These are phyloP conservation scores for Linum lewisii DNA, from an alignment of 345 rosid genomes.

Conservation along the genomic window DNA sequence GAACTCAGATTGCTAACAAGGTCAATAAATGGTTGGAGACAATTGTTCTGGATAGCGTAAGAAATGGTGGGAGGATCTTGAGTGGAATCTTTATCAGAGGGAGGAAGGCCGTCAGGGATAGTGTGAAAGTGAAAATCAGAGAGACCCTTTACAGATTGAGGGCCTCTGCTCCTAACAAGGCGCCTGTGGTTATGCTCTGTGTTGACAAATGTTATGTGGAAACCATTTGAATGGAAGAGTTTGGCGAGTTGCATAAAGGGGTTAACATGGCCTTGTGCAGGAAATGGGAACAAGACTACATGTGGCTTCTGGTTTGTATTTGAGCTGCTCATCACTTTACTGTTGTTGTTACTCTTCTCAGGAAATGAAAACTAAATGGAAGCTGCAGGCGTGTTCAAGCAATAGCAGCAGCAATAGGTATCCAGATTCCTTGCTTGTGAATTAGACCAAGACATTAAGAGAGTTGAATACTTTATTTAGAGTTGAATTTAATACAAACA, in stretches of 20 bases:
- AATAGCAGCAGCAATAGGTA: too few species aligned
- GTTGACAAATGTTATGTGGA: constrained; percentile 35
- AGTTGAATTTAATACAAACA: too few species aligned
- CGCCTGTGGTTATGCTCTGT: constrained; percentile 28
- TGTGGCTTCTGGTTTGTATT: constrained; percentile 11
- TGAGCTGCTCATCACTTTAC: not conserved
- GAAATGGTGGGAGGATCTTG: constrained; percentile 14
- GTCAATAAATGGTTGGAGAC: constrained; percentile 24
- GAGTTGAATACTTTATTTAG: too few species aligned
- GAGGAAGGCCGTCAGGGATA: constrained; percentile 21
- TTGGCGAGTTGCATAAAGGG: constrained; percentile 27
- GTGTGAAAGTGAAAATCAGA: constrained; percentile 24
- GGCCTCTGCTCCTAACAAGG: constrained; percentile 20
- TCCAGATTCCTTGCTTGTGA: too few species aligned
- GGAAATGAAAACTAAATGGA: too few species aligned
- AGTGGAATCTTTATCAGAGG: constrained; percentile 17
- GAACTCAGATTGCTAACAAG: constrained; percentile 17
- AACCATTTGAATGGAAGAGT: constrained; percentile 25
- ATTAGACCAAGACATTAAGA: too few species aligned
- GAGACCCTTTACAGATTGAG: constrained; percentile 18
- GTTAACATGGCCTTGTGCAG: constrained; percentile 29
- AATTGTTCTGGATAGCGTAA: constrained; percentile 17
- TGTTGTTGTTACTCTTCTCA: too few species aligned
- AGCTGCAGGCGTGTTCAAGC: too few species aligned
- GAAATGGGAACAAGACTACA: constrained; percentile 22